These are phyloP conservation scores for Cladosporium cucumerinum DNA, from an alignment of 2,329 filamentous ascomycete species.

Conservation along the genomic window DNA sequence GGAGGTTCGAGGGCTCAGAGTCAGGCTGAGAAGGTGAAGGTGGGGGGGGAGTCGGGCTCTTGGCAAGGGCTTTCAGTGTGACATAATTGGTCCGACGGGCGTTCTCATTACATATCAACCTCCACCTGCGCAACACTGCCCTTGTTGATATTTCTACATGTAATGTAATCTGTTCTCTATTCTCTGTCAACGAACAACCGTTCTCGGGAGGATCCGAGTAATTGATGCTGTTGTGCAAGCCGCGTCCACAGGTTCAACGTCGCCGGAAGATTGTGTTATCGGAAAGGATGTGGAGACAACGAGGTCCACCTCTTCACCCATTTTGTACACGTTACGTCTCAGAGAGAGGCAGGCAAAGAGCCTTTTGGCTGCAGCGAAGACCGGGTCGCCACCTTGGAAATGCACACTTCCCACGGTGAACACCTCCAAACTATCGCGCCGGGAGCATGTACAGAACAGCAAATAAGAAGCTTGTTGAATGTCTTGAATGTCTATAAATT, in stretches of 20 bases:
- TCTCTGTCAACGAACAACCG: background rate
- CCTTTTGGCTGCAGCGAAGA: background rate
- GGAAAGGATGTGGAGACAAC: background rate
- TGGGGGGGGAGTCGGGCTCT: background rate
- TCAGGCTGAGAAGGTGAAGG: conserved; percentile 5
- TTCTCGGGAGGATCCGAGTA: background rate
- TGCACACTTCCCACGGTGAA: background rate
- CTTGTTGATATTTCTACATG: background rate
- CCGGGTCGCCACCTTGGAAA: background rate
- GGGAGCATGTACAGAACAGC: no score
- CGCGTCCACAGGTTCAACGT: background rate
- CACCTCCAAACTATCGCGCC: background rate
- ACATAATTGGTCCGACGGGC: background rate
- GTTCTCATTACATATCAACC: background rate
- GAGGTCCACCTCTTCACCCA: background rate
- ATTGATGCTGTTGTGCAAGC: background rate
- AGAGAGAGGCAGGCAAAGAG: background rate
- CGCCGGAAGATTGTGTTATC: background rate
- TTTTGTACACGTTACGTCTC: background rate
- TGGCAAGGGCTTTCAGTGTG: background rate
- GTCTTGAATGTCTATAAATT: no score
- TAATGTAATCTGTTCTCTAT: background rate
- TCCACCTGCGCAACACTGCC: background rate
- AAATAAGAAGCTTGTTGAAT: no score
- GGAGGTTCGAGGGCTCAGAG: background rate